Conservation (phyloP, 1,284 basidiomycete genomes). For the Anthracocystis walkeri region DNA sequence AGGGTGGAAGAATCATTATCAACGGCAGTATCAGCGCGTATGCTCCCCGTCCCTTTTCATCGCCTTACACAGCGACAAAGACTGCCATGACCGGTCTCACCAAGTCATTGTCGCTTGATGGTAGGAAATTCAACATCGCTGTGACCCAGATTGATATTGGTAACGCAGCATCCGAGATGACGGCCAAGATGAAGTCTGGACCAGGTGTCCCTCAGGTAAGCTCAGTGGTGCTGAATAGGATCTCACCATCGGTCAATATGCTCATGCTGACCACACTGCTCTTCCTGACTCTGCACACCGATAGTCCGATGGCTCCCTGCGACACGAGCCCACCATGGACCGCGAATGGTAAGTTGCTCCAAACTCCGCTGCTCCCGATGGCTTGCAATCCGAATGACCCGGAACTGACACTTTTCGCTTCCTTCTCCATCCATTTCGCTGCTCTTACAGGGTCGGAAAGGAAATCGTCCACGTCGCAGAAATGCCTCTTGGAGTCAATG, state of each 20-base stretch:
- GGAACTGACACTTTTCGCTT: not conserved
- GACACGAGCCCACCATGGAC: constrained; percentile 55
- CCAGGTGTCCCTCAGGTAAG: constrained; percentile 50
- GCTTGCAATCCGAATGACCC: not conserved
- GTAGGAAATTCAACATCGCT: constrained; percentile 52
- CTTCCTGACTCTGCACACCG: not conserved
- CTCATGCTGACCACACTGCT: not conserved
- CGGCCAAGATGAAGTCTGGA: constrained; percentile 47
- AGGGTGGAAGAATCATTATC: constrained; percentile 60
- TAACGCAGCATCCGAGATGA: constrained; percentile 60
- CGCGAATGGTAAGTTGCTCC: constrained; percentile 33
- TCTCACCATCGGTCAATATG: not conserved
- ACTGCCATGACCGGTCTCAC: constrained; percentile 56
- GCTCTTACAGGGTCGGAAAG: constrained; percentile 42
- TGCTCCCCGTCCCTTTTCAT: constrained; percentile 46
- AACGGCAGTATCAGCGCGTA: constrained; percentile 59
- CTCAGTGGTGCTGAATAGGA: not conserved
- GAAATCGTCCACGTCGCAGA: constrained; percentile 57
- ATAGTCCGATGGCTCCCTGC: constrained; percentile 51
- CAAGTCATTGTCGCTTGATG: constrained; percentile 57
- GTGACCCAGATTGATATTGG: constrained; percentile 61
- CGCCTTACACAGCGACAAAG: constrained; percentile 58
- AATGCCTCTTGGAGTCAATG: constrained; percentile 56
- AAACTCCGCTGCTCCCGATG: not conserved
- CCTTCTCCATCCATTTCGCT: not conserved